These are phyloP conservation scores for Blastomyces gilchristii DNA, from an alignment of 2,329 filamentous ascomycete species.

Conservation along the genomic window DNA sequence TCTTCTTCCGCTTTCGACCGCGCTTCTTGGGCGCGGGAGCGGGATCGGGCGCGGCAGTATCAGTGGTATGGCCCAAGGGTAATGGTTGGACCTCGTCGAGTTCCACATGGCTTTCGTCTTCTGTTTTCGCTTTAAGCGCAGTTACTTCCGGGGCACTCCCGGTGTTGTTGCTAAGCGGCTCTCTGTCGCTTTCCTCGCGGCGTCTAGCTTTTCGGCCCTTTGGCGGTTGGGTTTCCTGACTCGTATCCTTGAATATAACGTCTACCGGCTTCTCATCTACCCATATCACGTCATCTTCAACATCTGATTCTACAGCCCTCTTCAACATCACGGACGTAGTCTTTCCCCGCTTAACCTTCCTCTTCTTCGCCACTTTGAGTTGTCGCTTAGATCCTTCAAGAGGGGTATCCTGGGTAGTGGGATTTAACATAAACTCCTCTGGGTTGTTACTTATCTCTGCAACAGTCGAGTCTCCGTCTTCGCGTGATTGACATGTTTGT, in stretches of 20 bases:
- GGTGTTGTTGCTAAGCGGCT: background rate
- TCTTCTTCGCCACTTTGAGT: slow-evolving; percentile 34
- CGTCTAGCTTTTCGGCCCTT: background rate
- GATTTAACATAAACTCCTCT: background rate
- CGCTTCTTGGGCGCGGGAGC: slow-evolving; percentile 32
- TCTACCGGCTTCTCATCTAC: slow-evolving; percentile 23
- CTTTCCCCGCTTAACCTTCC: slow-evolving; percentile 37
- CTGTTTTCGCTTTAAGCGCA: slow-evolving; percentile 2
- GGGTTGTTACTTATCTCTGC: background rate
- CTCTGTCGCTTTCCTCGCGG: background rate
- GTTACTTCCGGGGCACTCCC: slow-evolving; percentile 12
- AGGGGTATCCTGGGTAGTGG: background rate
- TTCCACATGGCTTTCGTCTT: slow-evolving; percentile 6
- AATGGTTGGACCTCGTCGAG: background rate
- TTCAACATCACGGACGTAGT: slow-evolving; percentile 28
- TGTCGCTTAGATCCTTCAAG: slow-evolving; percentile 20
- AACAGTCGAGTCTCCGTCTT: background rate
- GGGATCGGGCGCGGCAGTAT: slow-evolving; percentile 11
- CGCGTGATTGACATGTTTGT: background rate
- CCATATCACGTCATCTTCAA: slow-evolving; percentile 36
- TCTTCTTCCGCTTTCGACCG: slow-evolving; percentile 33
- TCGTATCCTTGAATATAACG: slow-evolving; percentile 7
- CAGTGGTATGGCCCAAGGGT: background rate
- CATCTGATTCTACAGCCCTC: slow-evolving; percentile 22
- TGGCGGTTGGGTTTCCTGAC: background rate